Evolutionary conservation across 306 rosid genomes (phyloP).

Genomic region (Cyclanthera cordifolia): DNA sequence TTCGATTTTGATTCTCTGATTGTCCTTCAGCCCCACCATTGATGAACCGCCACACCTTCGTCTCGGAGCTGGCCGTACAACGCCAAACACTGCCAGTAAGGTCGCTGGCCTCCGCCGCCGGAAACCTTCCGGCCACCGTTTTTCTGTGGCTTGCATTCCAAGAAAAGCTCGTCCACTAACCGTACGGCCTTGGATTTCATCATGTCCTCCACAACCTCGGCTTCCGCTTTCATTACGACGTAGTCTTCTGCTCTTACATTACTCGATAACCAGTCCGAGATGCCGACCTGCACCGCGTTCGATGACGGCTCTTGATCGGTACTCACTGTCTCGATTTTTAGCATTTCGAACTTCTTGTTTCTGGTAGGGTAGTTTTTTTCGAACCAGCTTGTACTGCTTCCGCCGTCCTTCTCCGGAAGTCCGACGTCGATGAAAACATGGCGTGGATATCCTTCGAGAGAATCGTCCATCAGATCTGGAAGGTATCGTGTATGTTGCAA

Average conservation of each 20-base stretch:
- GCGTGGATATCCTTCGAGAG: constrained; percentile 51
- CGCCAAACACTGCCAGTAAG: constrained; percentile 85
- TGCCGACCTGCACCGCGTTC: constrained; percentile 18
- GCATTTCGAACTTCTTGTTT: constrained; percentile 53
- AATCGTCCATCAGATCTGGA: constrained; percentile 68
- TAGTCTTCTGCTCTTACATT: constrained; percentile 64
- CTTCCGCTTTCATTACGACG: constrained; percentile 83
- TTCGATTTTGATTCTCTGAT: no score
- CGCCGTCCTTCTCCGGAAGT: constrained; percentile 34
- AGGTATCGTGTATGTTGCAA: constrained; percentile 42
- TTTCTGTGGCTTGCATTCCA: constrained; percentile 57
- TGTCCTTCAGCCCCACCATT: constrained; percentile 63
- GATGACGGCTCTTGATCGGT: constrained; percentile 15
- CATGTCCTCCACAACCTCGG: constrained; percentile 74
- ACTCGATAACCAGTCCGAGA: constrained; percentile 54
- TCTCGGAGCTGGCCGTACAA: constrained; percentile 65
- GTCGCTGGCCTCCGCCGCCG: constrained; percentile 30
- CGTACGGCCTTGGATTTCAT: constrained; percentile 31
- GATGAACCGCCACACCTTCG: constrained; percentile 87
- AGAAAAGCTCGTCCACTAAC: constrained; percentile 74
- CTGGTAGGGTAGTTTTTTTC: constrained; percentile 45
- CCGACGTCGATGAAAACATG: constrained; percentile 62
- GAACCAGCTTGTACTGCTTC: constrained; percentile 46
- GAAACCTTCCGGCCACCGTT: constrained; percentile 4
- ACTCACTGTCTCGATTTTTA: constrained; percentile 37